Base-by-base conservation (phyloP, 805 yeast genomes). In the Saccharomycopsis schoenii region DNA sequence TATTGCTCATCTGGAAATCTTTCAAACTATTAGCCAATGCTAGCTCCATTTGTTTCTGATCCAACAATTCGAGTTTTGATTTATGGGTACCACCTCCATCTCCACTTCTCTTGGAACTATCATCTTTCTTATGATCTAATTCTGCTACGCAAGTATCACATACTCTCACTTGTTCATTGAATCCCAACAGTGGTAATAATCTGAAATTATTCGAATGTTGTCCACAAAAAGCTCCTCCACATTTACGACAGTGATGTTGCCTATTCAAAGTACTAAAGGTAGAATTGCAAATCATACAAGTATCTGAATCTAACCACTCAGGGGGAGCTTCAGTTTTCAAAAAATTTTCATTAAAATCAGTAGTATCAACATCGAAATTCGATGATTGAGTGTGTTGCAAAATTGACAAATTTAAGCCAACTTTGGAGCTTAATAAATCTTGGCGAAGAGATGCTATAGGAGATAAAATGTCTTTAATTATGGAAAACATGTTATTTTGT, bases 231-330 rank as follows among this genome's bases (percentile, higher is more conserved):
- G 90, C 97, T 2, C 97, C 97, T 25, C 99, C 99, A 74, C 99
- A 94, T 58, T 96, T 87, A 59, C 99, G 80, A 72, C 99, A 94
- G 73, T 94, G 99, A 72, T 94, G 99, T 71, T 93, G 91, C 69
- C 99, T 80, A 71, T 89, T 91, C 63, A 92, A 75, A 70, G 93
- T 80, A 0, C 94, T 77, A 69, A 94, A 94, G 15, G 85, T 75
- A 51, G 79, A 83, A 58, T 96, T 90, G 66, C 97, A 90, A 60
- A 89, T 83, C 97, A 94, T 92, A 72, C 99, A 94, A 2, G 89
- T 89, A 67, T 90, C 96, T 11, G 92, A 87, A 69, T 94, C 99
- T 24, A 88, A 85, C 99, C 99, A 94, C 67, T 91, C 97, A 0
- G 99, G 98, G 1, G 99, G 97, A 4, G 92, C 92, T 64, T 84